Evolutionary conservation across 2,329 filamentous ascomycete genomes (phyloP).

Genomic region (Phialophora expanda): DNA sequence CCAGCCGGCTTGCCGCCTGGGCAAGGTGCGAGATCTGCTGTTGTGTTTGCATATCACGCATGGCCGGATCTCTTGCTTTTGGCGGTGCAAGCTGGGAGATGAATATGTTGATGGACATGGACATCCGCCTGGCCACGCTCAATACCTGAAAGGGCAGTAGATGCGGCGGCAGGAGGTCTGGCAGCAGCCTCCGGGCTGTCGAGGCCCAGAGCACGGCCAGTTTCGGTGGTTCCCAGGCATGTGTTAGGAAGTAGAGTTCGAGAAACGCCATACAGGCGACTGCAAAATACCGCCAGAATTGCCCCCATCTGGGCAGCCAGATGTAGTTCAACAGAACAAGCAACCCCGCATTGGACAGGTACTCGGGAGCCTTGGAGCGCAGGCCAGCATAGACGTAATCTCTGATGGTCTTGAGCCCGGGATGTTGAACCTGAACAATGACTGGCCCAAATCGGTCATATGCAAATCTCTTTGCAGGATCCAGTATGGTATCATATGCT

Average conservation of each 20-base stretch:
- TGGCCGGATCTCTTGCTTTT: constrained; percentile 43
- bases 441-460: constrained; percentile 87
- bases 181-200: constrained; percentile 35
- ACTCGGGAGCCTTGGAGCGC: constrained; percentile 49
- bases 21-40: constrained; percentile 73
- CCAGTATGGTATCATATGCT: constrained; percentile 80
- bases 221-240: constrained; percentile 41
- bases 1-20: constrained; percentile 62
- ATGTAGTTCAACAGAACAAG: constrained; percentile 40
- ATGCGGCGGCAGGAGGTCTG: constrained; percentile 53
- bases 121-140: constrained; percentile 73
- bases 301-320: constrained; percentile 38
- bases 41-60: constrained; percentile 55
- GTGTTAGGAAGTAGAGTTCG: constrained; percentile 63
- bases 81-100: constrained; percentile 77
- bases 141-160: constrained; percentile 83
- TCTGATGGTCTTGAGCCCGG: constrained; percentile 59
- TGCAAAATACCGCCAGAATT: constrained; percentile 58
- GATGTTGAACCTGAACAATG: constrained; percentile 63
- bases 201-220: constrained; percentile 26
- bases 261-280: constrained; percentile 61
- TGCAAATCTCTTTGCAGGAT: constrained; percentile 77
- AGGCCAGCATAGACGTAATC: constrained; percentile 76
- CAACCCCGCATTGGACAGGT: constrained; percentile 46
- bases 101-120: constrained; percentile 80